Evolutionary conservation across 2,329 filamentous ascomycete species (phyloP), one percentile per base, ranked within the genome.

Genomic region (Aspergillus arachidicola): DNA sequence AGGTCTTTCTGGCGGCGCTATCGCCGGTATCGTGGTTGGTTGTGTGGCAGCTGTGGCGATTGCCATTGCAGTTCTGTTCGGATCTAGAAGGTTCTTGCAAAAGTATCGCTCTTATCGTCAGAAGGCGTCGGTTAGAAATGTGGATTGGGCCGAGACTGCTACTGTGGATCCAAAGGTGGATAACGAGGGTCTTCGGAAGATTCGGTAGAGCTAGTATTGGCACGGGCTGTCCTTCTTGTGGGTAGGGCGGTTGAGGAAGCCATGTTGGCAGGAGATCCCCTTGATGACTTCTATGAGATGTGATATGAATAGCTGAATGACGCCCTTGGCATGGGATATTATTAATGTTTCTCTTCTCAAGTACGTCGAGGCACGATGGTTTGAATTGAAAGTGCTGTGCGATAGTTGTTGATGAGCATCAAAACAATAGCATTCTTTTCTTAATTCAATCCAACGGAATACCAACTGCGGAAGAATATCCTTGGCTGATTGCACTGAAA

Each of bases 1-100:
- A 12, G 71, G 75, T 14, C 71, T 82, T 2, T 80, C 78, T 5
- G 73, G 73, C 0, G 79, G 79, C 2, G 78, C 78, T 3, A 81
- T 82, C 64, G 80, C 79, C 3, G 80, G 80, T 10, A 78, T 81
- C 30, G 80, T 79, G 2, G 65, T 74, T n/a, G 73, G 73, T 0
- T 64, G 57, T 6, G 68, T 75, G 4, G 71, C 63, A 10, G 71
- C 65, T 6, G 59, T 64, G 21, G 61, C 58, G 2, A 60, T 73
- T n/a, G 62, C 62, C 12, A 50, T 62, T 2, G 67, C 56, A 28
- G 61, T 71, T 6, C 30, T 70, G 16, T 67, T 74, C 34, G 65
- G 65, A 14, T 69, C 62, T 41, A 59, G 64, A 21, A 55, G 64
- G 23, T 36, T 66, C 26, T 32, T 66, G 38, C 64, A 66, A 45